Percentiles rank a stretch among this genome's conserved stretches.
Evolutionary conservation across 306 rosid species (phyloP).

Genomic region (Cyamopsis tetragonoloba): DNA sequence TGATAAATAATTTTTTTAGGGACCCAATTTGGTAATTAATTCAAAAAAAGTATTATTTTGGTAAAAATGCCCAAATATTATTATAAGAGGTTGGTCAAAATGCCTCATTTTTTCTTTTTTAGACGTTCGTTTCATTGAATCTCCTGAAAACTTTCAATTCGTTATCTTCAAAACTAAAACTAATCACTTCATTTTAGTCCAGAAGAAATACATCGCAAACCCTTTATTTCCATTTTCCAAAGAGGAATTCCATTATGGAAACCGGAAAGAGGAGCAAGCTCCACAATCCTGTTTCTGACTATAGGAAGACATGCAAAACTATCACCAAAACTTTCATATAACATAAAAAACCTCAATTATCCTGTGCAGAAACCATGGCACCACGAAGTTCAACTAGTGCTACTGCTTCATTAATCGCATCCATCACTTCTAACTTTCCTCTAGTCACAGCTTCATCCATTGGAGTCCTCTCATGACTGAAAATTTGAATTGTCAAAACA

Average conservation of each 20-base stretch:
- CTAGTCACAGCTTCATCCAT: constrained; percentile 78
- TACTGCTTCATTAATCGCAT: constrained; percentile 70
- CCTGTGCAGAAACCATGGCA: constrained; percentile 38
- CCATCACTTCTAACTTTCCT: constrained; percentile 65
- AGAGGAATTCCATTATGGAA: background rate
- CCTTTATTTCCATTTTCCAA: background rate
- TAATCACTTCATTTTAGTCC: background rate
- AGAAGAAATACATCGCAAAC: background rate
- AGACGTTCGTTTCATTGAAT: no score
- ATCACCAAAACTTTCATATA: background rate
- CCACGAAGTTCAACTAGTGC: constrained; percentile 63
- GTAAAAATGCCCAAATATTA: no score
- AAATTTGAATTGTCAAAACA: constrained; percentile 4
- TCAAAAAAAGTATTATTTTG: no score
- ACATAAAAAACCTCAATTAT: background rate
- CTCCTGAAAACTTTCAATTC: no score
- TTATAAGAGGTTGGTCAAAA: no score
- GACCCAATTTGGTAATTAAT: no score
- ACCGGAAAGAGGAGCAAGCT: background rate
- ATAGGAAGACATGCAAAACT: background rate
- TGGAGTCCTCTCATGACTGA: constrained; percentile 84
- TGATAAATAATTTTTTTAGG: no score
- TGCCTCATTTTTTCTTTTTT: no score
- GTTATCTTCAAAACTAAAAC: no score
- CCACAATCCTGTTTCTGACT: background rate